Base-by-base conservation (phyloP, 164 flowering plant genomes). In the Warburgia ugandensis region DNA sequence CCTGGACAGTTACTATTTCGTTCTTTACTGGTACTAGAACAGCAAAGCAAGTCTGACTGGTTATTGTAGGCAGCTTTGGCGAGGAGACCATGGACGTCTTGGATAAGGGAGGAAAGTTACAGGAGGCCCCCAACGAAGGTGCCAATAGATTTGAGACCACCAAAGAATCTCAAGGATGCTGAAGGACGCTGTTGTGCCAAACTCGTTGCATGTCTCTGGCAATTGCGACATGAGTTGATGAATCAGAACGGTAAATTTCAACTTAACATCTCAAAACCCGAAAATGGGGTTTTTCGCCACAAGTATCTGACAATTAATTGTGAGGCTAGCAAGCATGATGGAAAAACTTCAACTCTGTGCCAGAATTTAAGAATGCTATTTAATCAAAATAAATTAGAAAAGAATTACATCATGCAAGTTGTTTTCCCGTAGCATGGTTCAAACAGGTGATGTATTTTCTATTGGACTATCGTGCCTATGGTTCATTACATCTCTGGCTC, bases 1-100 rank as follows among this genome's bases (percentile, higher is more conserved):
- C n/a, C n/a, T n/a, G n/a, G n/a, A n/a, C n/a, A n/a, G n/a, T n/a
- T n/a, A n/a, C n/a, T n/a, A n/a, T n/a, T n/a, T n/a, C n/a, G n/a
- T n/a, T n/a, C n/a, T n/a, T n/a, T n/a, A n/a, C n/a, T n/a, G n/a
- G n/a, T n/a, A n/a, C n/a, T n/a, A n/a, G n/a, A n/a, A n/a, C n/a
- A n/a, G n/a, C n/a, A n/a, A n/a, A n/a, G n/a, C n/a, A n/a, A n/a
- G n/a, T n/a, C n/a, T n/a, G n/a, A n/a, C n/a, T 12, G 17, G 17
- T 13, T 19, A 0, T 5, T 40, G 9, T n/a, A n/a, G 48, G 61
- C 84, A 94, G 99, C 83, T 82, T 75, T 96, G 99, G 19, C 72
- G 97, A 49, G 99, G 99, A 33, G 99, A 94, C 71, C 99, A 94
- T 65, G 99, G 99, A 10, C 87, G 99, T 5, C 80, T 94, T 35